These are phyloP conservation scores for Dioszegia crocea DNA, from an alignment of 768 basidiomycete species.

Conservation along the genomic window DNA sequence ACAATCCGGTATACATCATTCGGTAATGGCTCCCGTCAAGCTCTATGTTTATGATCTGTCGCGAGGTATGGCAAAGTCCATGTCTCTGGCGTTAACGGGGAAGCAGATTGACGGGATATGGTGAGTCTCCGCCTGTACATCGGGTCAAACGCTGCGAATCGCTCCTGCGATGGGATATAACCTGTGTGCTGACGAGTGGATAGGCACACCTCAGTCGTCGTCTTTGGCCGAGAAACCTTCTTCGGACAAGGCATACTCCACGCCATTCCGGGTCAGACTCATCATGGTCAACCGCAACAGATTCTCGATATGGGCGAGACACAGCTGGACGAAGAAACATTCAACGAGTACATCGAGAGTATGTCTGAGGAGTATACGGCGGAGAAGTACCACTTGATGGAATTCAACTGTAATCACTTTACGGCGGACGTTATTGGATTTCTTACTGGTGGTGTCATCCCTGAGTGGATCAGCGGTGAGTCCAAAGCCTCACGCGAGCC, in stretches of 20 bases:
- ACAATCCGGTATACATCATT: too few relatives aligned
- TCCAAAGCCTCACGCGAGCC: constrained; percentile 8
- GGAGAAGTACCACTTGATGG: constrained; percentile 65
- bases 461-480: constrained; percentile 73
- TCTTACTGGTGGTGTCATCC: constrained; percentile 76
- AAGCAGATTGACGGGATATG: constrained; percentile 91
- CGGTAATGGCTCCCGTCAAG: constrained; percentile 58
- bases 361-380: constrained; percentile 78
- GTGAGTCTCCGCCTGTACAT: constrained; percentile 52
- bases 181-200: neutral
- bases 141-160: neutral
- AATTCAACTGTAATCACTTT: constrained; percentile 94
- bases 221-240: constrained; percentile 78
- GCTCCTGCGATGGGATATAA: too few relatives aligned
- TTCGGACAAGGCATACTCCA: constrained; percentile 81
- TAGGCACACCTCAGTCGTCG: constrained; percentile 91
- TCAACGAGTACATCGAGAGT: constrained; percentile 73
- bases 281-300: constrained; percentile 51
- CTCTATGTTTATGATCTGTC: constrained; percentile 90
- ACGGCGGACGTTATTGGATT: constrained; percentile 84
- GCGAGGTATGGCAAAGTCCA: constrained; percentile 72
- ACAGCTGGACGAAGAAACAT: constrained; percentile 73
- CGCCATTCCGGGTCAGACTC: constrained; percentile 71
- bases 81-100: constrained; percentile 77
- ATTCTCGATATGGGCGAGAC: constrained; percentile 39